These are phyloP conservation scores for Pseudonitzschia delicatissima DNA, from an alignment of 108 stramenopile genomes.

Conservation along the genomic window DNA sequence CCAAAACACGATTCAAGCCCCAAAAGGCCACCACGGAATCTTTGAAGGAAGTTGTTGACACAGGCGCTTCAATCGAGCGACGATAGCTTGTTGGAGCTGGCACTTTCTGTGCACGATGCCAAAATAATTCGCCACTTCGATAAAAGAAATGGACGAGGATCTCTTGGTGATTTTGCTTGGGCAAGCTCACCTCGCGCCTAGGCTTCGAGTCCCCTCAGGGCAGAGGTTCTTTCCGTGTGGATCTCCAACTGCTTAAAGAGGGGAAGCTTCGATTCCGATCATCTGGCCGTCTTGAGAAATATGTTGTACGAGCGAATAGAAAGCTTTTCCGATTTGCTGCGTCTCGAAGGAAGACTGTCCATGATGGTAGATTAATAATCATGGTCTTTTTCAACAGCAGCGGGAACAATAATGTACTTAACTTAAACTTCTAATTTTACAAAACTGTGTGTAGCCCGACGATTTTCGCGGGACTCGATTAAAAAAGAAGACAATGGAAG, in stretches of 20 bases:
- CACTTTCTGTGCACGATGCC: slow-evolving; percentile 40
- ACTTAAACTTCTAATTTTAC: too few relatives aligned
- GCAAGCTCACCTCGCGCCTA: slow-evolving; percentile 46
- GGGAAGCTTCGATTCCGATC: slow-evolving; percentile 27
- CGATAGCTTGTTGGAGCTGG: slow-evolving; percentile 49
- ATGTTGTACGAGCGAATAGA: slow-evolving; percentile 51
- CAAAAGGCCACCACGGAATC: slow-evolving; percentile 58
- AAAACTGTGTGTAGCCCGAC: too few relatives aligned
- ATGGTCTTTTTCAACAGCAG: too few relatives aligned
- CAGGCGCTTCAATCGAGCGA: slow-evolving; percentile 55
- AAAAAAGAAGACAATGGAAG: too few relatives aligned
- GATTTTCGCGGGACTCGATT: too few relatives aligned
- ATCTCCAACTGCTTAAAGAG: slow-evolving; percentile 33
- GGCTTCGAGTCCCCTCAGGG: slow-evolving; percentile 45
- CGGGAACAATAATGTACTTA: too few relatives aligned
- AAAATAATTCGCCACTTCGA: slow-evolving; percentile 33
- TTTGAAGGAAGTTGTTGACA: slow-evolving; percentile 36
- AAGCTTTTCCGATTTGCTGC: slow-evolving; percentile 51
- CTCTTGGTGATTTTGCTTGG: slow-evolving; percentile 30
- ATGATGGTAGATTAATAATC: slow-evolving; percentile 38
- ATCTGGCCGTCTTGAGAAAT: slow-evolving; percentile 43
- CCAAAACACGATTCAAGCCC: slow-evolving; percentile 28
- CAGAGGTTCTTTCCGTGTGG: slow-evolving; percentile 44
- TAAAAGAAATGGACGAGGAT: slow-evolving; percentile 29
- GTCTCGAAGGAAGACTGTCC: slow-evolving; percentile 51